phyloP scores from a whole-genome alignment of 2,329 filamentous ascomycete genomes.

The Trichophyton equinum region DNA sequence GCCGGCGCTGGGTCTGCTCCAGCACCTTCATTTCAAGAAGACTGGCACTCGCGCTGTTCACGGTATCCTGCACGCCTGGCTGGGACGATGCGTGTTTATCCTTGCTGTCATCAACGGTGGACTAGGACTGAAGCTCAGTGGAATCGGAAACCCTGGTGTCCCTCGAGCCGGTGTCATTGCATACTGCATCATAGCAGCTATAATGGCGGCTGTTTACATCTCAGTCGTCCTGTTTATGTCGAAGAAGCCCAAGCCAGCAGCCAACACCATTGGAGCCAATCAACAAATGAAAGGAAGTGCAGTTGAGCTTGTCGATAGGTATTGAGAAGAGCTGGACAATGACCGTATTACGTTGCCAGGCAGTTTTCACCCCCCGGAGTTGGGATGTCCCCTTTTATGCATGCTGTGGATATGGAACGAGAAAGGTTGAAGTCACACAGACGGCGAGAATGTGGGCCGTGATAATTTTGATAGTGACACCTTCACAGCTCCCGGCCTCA shows the following conservation, averaged over 20 bases:
- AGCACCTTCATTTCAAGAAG: constrained; percentile 41
- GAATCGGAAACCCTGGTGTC: constrained; percentile 25
- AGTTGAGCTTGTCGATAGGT: neutral
- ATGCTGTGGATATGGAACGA: neutral
- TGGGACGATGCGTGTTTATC: constrained; percentile 39
- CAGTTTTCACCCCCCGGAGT: neutral
- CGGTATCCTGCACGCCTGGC: constrained; percentile 40
- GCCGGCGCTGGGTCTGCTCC: constrained; percentile 39
- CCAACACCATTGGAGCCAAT: neutral
- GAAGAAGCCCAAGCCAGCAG: neutral
- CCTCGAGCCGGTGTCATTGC: constrained; percentile 26
- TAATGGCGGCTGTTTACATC: constrained; percentile 36
- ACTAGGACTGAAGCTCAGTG: constrained; percentile 39
- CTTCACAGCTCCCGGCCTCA: neutral
- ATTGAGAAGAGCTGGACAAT: neutral
- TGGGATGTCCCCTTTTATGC: neutral
- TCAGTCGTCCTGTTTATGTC: constrained; percentile 12
- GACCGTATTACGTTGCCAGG: too few species aligned
- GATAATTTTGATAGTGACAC: neutral
- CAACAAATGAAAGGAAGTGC: neutral
- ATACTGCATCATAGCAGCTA: constrained; percentile 39
- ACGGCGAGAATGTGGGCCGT: neutral
- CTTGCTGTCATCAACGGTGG: constrained; percentile 48
- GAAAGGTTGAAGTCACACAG: neutral
- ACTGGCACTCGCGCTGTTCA: constrained; percentile 34